Evolutionary conservation across 179 eudicot genomes (phyloP), one percentile per base, ranked within the genome.

Genomic region (Carnegiea gigantea): DNA sequence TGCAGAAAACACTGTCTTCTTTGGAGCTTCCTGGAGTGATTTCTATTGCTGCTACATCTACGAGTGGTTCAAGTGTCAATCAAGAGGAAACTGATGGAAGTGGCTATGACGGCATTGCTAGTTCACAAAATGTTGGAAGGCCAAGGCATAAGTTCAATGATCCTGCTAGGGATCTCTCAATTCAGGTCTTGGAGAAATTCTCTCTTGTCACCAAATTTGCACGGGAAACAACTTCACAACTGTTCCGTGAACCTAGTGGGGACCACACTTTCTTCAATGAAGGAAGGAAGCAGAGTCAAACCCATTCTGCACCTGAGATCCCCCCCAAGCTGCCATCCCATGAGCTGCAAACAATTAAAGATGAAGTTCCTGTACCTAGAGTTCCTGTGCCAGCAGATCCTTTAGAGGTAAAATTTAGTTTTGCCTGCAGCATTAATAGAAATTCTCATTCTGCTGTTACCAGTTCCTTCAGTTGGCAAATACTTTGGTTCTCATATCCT

Each of bases 191-290:
- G 84, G 99, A 96, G 88, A 96, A 94, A 82, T 96, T 96, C 84
- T 96, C 99, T 82, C 96, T 93, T 80, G 98, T 96, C 60, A 96
- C 99, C 78, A 90, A 90, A 86, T 91, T 96, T 91, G 99, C 99
- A 78, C 95, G 99, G 87, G 99, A 96, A 87, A 94, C 99, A 80
- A 94, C 97, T 79, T 92, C 99, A 21, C 98, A 93, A 81, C 89
- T 96, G 81, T 91, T 96, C 74, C 91, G 97, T 79, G 99, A 96
- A 76, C 84, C 71, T 86, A 84, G 87, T 73, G 78, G 82, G 79
- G 98, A 91, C 75, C 87, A 87, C 48, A 82, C 86, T 77, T 80
- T 87, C 84, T 71, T 88, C 38, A 88, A 83, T 78, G 97, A 89
- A 70, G 86, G 86, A 77, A 88, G 84, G 86, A 90, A 85, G 77